phyloP scores from a whole-genome alignment of 371 early-diverging fungal genomes.

The Mortierella sp. region DNA sequence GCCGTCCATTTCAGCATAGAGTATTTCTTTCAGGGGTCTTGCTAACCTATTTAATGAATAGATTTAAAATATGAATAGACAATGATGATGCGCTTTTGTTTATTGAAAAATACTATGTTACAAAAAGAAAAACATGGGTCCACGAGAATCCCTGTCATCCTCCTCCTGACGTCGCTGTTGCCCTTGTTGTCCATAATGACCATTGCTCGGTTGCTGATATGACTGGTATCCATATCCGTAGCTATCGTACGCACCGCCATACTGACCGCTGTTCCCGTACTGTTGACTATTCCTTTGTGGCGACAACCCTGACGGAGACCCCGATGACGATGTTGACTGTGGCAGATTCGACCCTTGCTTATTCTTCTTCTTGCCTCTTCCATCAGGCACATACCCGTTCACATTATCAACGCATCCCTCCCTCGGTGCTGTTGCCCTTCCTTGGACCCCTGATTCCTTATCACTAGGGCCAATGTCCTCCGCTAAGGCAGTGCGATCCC shows the following conservation, averaged over 20 bases:
- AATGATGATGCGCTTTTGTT: too few species aligned
- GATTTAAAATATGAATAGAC: too few species aligned
- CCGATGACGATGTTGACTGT: slow-evolving; percentile 6
- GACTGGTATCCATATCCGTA: slow-evolving; percentile 53
- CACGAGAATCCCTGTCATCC: slow-evolving; percentile 28
- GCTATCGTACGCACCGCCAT: slow-evolving; percentile 15
- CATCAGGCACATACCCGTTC: slow-evolving; percentile 39
- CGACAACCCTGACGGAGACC: too few species aligned
- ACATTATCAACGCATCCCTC: slow-evolving; percentile 50
- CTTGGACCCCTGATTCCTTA: slow-evolving; percentile 10
- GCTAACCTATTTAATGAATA: too few species aligned
- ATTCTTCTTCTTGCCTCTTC: slow-evolving; percentile 31
- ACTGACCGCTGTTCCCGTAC: slow-evolving; percentile 4
- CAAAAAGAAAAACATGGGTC: slow-evolving; percentile 53
- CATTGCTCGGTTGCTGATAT: slow-evolving; percentile 26
- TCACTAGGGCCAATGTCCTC: background rate
- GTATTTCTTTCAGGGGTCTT: too few species aligned
- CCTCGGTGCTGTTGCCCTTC: slow-evolving; percentile 13
- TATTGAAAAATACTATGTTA: too few species aligned
- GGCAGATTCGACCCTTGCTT: background rate
- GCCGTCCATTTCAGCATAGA: too few species aligned
- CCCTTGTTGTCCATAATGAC: slow-evolving; percentile 5
- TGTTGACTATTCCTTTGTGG: slow-evolving; percentile 1
- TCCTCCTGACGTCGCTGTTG: slow-evolving; percentile 7
- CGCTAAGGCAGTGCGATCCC: slow-evolving; percentile 8